Conservation (phyloP, 23 red algal species). For the Gracilariopsis chorda region DNA sequence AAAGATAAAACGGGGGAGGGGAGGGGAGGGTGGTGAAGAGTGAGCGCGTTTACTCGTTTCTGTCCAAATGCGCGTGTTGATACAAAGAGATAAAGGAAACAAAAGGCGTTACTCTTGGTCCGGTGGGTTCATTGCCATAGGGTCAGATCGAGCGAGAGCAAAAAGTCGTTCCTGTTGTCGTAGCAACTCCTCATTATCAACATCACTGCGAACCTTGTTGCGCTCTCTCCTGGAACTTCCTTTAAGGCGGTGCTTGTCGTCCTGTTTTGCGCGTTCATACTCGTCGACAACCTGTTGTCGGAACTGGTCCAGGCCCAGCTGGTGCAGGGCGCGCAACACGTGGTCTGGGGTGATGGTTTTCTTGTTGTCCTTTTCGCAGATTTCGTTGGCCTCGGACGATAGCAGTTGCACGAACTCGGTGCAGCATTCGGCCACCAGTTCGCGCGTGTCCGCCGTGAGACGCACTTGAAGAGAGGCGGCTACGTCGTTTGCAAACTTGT, state of each 20-base stretch:
- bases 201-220: not conserved
- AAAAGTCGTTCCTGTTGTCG: constrained; percentile 53
- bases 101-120: not conserved
- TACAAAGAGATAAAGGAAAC: not conserved
- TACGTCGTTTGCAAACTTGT: constrained; percentile 96
- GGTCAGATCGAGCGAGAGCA: constrained; percentile 42
- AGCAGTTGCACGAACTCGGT: constrained; percentile 94
- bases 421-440: constrained; percentile 78
- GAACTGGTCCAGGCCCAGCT: constrained; percentile 77
- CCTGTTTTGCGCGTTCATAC: constrained; percentile 50
- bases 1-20: no score
- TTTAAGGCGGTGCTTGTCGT: constrained; percentile 26
- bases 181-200: constrained; percentile 40
- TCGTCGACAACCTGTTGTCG: constrained; percentile 44
- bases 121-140: constrained; percentile 52
- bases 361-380: constrained; percentile 87
- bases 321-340: constrained; percentile 71
- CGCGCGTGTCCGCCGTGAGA: constrained; percentile 67
- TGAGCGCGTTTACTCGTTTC: no score
- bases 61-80: no score
- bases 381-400: constrained; percentile 86
- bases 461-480: constrained; percentile 49
- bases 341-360: constrained; percentile 95
- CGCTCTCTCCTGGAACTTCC: not conserved
- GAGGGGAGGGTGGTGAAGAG: not conserved